Percentiles rank a stretch among this genome's conserved stretches.
Evolutionary conservation across 2,329 filamentous ascomycete genomes (phyloP).

Genomic region (Sclerotinia glacialis): DNA sequence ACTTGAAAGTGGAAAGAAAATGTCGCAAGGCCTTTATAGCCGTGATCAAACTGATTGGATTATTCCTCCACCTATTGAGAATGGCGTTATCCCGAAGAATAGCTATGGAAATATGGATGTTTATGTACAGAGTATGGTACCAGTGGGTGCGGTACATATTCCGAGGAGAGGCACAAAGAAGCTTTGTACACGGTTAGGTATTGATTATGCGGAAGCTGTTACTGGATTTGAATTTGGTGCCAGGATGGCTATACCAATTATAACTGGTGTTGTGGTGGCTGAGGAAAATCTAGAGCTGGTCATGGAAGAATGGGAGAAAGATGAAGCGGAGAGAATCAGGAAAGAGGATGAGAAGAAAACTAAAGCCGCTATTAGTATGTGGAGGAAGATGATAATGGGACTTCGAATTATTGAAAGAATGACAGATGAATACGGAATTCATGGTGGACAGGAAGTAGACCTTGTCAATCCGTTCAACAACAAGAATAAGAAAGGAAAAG

Average conservation of each 20-base stretch:
- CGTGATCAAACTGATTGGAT: slow-evolving; percentile 91
- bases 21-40: slow-evolving; percentile 81
- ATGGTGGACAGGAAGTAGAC: slow-evolving; percentile 50
- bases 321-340: slow-evolving; percentile 69
- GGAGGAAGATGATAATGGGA: slow-evolving; percentile 86
- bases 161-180: slow-evolving; percentile 73
- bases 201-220: slow-evolving; percentile 92
- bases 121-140: slow-evolving; percentile 92
- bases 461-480: slow-evolving; percentile 55
- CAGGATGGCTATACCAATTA: slow-evolving; percentile 87
- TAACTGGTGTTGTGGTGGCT: slow-evolving; percentile 86
- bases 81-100: slow-evolving; percentile 90
- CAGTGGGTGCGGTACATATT: slow-evolving; percentile 77
- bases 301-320: slow-evolving; percentile 73
- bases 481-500: slow-evolving; percentile 38
- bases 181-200: slow-evolving; percentile 77
- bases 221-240: slow-evolving; percentile 96
- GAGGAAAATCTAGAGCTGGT: slow-evolving; percentile 72
- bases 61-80: slow-evolving; percentile 78
- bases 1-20: slow-evolving; percentile 71
- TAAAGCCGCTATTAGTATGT: slow-evolving; percentile 69
- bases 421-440: slow-evolving; percentile 69
- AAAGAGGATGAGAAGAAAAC: slow-evolving; percentile 83
- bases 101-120: slow-evolving; percentile 95
- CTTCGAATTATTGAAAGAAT: slow-evolving; percentile 78